Conservation (phyloP, 2,329 filamentous ascomycete species). For the Ophiostoma quercus region DNA sequence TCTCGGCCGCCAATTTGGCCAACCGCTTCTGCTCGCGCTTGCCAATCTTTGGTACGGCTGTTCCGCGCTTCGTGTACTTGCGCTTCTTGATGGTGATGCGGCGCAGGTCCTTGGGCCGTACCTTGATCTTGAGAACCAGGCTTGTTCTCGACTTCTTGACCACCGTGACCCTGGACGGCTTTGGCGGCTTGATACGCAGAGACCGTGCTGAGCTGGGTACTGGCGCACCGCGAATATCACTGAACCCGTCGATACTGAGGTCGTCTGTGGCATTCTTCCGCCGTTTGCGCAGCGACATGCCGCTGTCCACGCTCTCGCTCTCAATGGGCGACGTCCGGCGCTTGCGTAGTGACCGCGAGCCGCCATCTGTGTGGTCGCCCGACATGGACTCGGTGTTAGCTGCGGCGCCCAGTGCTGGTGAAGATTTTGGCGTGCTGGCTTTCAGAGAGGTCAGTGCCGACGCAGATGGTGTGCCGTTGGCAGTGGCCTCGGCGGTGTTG, state of each 20-base stretch:
- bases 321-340: slow-evolving; percentile 73
- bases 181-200: slow-evolving; percentile 47
- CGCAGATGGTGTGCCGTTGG: slow-evolving; percentile 22
- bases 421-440: slow-evolving; percentile 59
- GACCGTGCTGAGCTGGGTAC: slow-evolving; percentile 51
- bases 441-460: slow-evolving; percentile 38
- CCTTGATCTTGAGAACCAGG: slow-evolving; percentile 54
- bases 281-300: slow-evolving; percentile 50
- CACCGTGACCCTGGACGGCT: slow-evolving; percentile 40
- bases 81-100: slow-evolving; percentile 56
- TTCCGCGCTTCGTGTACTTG: slow-evolving; percentile 47
- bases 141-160: slow-evolving; percentile 40
- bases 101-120: slow-evolving; percentile 54
- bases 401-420: slow-evolving; percentile 61
- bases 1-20: slow-evolving; percentile 15
- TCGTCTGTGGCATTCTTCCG: slow-evolving; percentile 46
- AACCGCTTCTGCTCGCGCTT: slow-evolving; percentile 25
- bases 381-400: slow-evolving; percentile 65
- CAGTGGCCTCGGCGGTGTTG: slow-evolving; percentile 33
- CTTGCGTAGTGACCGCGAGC: slow-evolving; percentile 72
- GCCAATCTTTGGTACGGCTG: slow-evolving; percentile 36
- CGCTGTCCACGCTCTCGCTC: slow-evolving; percentile 53
- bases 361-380: slow-evolving; percentile 65
- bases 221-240: slow-evolving; percentile 33
- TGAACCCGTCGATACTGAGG: slow-evolving; percentile 35